Base-by-base conservation (phyloP, 148 eudicot genomes). In the Linanthus parryae region DNA sequence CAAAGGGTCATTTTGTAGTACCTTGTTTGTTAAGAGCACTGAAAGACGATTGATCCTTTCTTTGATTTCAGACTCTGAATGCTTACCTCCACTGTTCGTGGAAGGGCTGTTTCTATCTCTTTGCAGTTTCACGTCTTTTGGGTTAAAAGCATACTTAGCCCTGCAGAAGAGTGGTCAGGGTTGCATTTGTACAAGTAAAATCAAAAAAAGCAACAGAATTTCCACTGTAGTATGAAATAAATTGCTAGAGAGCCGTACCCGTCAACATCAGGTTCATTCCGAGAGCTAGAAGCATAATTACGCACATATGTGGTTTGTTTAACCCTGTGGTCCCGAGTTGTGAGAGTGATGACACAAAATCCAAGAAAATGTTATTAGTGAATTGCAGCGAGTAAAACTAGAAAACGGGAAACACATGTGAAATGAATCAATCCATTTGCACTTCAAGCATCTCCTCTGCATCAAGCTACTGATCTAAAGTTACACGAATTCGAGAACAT, bases 71-170 rank as follows among this genome's bases (percentile, higher is more conserved):
- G 60, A 34, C 70, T 82, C 96, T 25, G 77, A 71, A 53, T 62
- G 63, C 60, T 56, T 66, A 27, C 57, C 23, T 15, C 56, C 51
- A 48, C 25, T 44, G 38, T 48, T 62, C 14, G 70, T 68, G 39
- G 75, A 59, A 51, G 72, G 43, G 48, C 50, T 75, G 28, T 54
- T 73, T 24, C 49, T 74, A 11, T n/a, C n/a, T n/a, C n/a, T n/a
- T n/a, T 57, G 53, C 48, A 54, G 33, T 22, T 65, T 66, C 40
- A 78, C 77, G 46, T 94, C 95, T 58, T 82, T 94, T 0, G 99
- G 99, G 2, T 84, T 94, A 68, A 88, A 84, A 25, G 96, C 96
- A 59, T 57, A 76, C 22, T 76, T 68, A n/a, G 80, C 78, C 52
- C 99, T 94, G 69, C 20, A 33, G 19, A 57, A 35, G 27, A n/a